A percentile compares a stretch with the other conserved stretches of the same genome.
These are phyloP conservation scores for Trichoderma simmonsii DNA, from an alignment of 2,329 filamentous ascomycete species.

Conservation along the genomic window DNA sequence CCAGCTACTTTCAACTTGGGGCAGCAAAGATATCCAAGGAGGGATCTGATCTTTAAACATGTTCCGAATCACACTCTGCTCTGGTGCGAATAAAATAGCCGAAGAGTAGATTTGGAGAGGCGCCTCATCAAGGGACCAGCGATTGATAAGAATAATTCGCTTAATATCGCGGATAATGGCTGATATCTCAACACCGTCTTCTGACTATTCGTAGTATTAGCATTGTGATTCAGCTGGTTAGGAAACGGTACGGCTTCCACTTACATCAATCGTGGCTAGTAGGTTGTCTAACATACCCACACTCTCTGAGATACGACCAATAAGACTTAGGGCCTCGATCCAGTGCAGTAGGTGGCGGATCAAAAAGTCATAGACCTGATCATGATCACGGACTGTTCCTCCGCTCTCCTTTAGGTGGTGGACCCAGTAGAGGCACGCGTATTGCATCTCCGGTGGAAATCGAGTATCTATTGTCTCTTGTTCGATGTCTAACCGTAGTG, in stretches of 20 bases:
- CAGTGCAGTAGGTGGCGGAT: neutral
- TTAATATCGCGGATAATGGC: neutral
- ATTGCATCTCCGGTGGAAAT: neutral
- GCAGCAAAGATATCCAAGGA: neutral
- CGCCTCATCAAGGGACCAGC: neutral
- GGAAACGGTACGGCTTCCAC: too few relatives aligned
- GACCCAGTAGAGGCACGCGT: neutral
- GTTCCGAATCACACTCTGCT: neutral
- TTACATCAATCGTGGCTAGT: neutral
- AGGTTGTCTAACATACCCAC: neutral
- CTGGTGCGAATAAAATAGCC: neutral
- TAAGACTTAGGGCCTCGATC: neutral
- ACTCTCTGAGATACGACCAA: neutral
- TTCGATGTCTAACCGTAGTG: neutral
- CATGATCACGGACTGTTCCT: neutral
- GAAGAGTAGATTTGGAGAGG: neutral
- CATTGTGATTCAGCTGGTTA: too few relatives aligned
- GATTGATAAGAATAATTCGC: neutral
- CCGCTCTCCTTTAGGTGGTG: neutral
- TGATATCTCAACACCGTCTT: neutral
- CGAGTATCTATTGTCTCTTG: neutral
- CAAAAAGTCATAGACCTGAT: neutral
- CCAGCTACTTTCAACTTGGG: neutral
- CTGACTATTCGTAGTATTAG: neutral
- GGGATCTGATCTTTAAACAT: neutral